Conservation (phyloP, 202 grass and related monocot species). For the Zizania palustris region DNA sequence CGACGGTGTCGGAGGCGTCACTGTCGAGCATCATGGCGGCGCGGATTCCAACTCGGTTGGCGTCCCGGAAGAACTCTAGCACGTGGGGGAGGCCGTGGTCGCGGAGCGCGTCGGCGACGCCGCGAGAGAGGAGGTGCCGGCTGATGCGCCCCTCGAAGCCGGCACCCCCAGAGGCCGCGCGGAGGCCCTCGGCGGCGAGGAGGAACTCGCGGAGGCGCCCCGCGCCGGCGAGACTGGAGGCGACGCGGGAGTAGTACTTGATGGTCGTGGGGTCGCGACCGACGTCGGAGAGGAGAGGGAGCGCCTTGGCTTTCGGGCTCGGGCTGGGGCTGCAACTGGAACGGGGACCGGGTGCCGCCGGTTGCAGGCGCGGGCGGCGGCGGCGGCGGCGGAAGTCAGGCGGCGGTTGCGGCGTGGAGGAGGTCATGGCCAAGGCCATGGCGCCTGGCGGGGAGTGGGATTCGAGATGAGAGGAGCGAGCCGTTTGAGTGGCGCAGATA, state of each 20-base stretch:
- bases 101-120: slow-evolving; percentile 54
- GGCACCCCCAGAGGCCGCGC: slow-evolving; percentile 50
- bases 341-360: not conserved
- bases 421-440: slow-evolving; percentile 70
- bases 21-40: slow-evolving; percentile 57
- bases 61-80: slow-evolving; percentile 67
- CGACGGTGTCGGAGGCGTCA: slow-evolving; percentile 50
- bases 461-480: slow-evolving; percentile 14
- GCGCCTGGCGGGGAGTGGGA: not conserved
- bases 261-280: slow-evolving; percentile 56
- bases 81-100: slow-evolving; percentile 52
- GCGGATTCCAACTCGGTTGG: slow-evolving; percentile 60
- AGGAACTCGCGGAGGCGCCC: slow-evolving; percentile 81
- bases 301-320: slow-evolving; percentile 38
- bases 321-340: slow-evolving; percentile 18
- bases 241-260: slow-evolving; percentile 38
- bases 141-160: slow-evolving; percentile 72
- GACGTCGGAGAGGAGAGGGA: slow-evolving; percentile 70
- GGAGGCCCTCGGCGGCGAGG: slow-evolving; percentile 79
- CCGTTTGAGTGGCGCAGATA: not conserved
- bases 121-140: slow-evolving; percentile 62
- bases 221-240: slow-evolving; percentile 69
- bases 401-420: slow-evolving; percentile 52
- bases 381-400: slow-evolving; percentile 34
- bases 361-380: slow-evolving; percentile 32